Conservation (phyloP, 768 basidiomycete genomes). For the Favolaschia claudopus region DNA sequence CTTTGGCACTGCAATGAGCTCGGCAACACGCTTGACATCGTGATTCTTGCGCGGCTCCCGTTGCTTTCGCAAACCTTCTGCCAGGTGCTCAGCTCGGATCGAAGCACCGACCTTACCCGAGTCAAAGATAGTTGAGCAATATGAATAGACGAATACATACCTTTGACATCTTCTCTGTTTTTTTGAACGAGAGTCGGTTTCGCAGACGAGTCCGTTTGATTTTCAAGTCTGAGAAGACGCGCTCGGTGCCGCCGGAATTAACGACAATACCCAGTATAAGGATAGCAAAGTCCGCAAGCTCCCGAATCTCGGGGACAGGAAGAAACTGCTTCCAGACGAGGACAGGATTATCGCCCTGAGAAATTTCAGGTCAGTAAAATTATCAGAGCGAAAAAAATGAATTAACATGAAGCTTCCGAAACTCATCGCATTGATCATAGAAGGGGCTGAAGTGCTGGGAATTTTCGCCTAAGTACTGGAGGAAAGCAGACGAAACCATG, state of each 20-base stretch:
- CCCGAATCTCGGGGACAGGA: not conserved
- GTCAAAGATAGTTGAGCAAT: not conserved
- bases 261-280: slow-evolving; percentile 31
- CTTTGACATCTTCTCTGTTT: slow-evolving; percentile 38
- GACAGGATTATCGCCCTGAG: slow-evolving; percentile 30
- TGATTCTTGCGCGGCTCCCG: slow-evolving; percentile 28
- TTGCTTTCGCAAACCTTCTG: slow-evolving; percentile 21
- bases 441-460: not conserved
- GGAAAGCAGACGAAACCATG: not conserved
- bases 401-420: not conserved
- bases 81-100: slow-evolving; percentile 26
- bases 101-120: slow-evolving; percentile 31
- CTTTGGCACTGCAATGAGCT: slow-evolving; percentile 29
- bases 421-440: not conserved
- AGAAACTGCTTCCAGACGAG: slow-evolving; percentile 27
- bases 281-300: slow-evolving; percentile 33
- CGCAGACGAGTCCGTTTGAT: slow-evolving; percentile 35
- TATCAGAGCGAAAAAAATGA: not conserved
- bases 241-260: slow-evolving; percentile 34
- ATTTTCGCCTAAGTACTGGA: not conserved
- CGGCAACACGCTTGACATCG: slow-evolving; percentile 6
- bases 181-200: slow-evolving; percentile 30
- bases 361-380: not conserved
- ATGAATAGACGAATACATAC: slow-evolving; percentile 19
- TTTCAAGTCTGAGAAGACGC: slow-evolving; percentile 36